Percentiles rank a stretch among this genome's conserved stretches.
Evolutionary conservation across 2,329 filamentous ascomycete species (phyloP).

Genomic region (Apiospora phragmitis): DNA sequence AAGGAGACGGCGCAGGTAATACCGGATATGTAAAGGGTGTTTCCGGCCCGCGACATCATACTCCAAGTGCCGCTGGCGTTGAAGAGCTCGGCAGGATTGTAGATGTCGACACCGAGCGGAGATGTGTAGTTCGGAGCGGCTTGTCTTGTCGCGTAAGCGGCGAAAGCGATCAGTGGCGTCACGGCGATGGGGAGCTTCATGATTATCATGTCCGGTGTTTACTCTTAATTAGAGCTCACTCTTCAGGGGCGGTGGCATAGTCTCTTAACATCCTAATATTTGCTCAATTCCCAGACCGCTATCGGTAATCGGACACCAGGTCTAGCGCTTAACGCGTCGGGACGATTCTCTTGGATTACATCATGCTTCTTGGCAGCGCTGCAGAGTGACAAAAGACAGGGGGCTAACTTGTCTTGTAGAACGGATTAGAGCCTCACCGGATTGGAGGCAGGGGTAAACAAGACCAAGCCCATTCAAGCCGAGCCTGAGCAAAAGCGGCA

Average conservation of each 20-base stretch:
- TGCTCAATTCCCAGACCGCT: no score
- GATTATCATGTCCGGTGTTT: not conserved
- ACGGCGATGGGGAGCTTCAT: not conserved
- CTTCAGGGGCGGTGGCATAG: not conserved
- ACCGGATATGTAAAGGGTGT: conserved; percentile 33
- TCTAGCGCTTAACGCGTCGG: not conserved
- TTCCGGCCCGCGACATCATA: conserved; percentile 29
- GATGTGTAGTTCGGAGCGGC: conserved; percentile 28
- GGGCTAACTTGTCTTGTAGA: no score
- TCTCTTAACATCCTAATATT: not conserved
- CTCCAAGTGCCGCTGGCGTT: conserved; percentile 30
- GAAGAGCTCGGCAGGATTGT: conserved; percentile 29
- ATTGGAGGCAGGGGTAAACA: no score
- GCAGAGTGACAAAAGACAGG: no score
- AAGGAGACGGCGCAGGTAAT: not conserved
- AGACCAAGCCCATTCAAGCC: no score
- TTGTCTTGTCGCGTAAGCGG: not conserved
- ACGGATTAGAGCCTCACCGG: no score
- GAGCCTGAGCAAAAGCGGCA: no score
- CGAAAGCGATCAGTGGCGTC: not conserved
- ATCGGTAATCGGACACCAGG: not conserved
- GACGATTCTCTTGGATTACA: not conserved
- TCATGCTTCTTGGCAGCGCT: not conserved
- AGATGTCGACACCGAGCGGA: conserved; percentile 28
- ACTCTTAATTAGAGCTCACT: not conserved